A percentile compares a stretch with the other conserved stretches of the same genome.
Evolutionary conservation across 208 protist genomes (phyloP).

Genomic region (Trypanosoma boissoni): DNA sequence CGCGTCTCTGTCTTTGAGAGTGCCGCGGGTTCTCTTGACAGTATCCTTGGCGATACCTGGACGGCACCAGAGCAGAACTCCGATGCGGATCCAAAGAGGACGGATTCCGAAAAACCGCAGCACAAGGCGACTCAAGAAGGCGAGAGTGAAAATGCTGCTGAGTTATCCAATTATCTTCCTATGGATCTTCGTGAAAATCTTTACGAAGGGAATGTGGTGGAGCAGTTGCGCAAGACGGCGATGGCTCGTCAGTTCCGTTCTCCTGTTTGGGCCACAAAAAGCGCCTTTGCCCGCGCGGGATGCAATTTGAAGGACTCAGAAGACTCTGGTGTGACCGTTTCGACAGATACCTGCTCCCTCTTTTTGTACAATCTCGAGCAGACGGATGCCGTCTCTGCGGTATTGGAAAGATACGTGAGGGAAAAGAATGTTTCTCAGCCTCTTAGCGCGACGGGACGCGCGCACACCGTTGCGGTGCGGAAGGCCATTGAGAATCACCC

Average conservation of each 20-base stretch:
- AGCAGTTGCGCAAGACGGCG: slow-evolving; percentile 16
- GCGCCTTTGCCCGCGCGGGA: slow-evolving; percentile 18
- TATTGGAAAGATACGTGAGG: neutral
- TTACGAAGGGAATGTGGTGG: slow-evolving; percentile 32
- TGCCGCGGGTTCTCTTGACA: slow-evolving; percentile 4
- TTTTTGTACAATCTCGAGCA: slow-evolving; percentile 63
- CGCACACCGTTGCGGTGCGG: neutral
- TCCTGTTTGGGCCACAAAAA: slow-evolving; percentile 39
- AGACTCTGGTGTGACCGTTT: slow-evolving; percentile 25
- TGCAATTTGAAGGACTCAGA: slow-evolving; percentile 20
- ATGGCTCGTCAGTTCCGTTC: slow-evolving; percentile 30
- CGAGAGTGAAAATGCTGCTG: neutral
- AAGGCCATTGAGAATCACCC: slow-evolving; percentile 15
- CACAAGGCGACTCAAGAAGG: neutral
- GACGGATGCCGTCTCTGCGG: slow-evolving; percentile 23
- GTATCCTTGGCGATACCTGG: slow-evolving; percentile 5
- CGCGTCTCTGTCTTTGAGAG: slow-evolving; percentile 5
- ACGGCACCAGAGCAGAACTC: neutral
- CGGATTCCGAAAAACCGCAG: neutral
- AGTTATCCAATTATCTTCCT: slow-evolving; percentile 16
- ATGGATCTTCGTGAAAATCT: slow-evolving; percentile 17
- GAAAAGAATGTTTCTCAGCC: neutral
- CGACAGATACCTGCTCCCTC: neutral
- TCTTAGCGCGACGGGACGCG: slow-evolving; percentile 9
- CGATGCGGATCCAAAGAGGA: neutral